Conservation (phyloP, 2,329 filamentous ascomycete species). For the Xenosphaeropsis pyriputrescens region DNA sequence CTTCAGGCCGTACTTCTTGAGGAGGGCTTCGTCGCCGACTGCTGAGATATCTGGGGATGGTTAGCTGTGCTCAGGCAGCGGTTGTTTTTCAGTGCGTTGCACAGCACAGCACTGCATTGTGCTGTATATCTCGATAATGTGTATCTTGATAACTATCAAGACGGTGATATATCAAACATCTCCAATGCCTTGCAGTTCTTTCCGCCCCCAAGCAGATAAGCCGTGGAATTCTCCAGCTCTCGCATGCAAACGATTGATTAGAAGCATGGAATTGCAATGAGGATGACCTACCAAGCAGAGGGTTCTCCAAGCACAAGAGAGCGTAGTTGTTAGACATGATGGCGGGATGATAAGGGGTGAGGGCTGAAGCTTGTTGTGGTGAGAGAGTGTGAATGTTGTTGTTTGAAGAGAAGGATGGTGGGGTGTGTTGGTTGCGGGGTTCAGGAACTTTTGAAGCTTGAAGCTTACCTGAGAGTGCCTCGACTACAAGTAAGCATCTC, state of each 20-base stretch:
- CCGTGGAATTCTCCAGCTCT: neutral
- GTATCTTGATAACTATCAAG: neutral
- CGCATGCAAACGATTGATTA: neutral
- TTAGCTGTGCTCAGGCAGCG: neutral
- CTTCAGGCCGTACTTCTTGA: conserved; percentile 89
- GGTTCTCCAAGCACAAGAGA: conserved; percentile 92
- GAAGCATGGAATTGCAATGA: neutral
- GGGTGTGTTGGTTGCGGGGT: no score
- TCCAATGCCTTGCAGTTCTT: neutral
- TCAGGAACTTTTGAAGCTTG: no score
- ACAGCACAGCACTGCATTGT: neutral
- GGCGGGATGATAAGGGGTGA: no score
- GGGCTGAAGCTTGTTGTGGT: conserved; percentile 34
- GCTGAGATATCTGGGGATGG: conserved; percentile 72
- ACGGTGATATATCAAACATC: neutral
- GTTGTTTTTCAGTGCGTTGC: conserved; percentile 5
- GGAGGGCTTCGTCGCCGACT: conserved; percentile 63
- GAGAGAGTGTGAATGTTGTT: neutral
- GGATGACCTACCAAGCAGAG: conserved; percentile 64
- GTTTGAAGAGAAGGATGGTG: no score
- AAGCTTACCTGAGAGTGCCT: no score
- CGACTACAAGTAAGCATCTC: no score
- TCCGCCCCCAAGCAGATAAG: neutral
- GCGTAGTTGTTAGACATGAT: conserved; percentile 53
- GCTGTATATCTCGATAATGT: neutral